A percentile compares a stretch with the other conserved stretches of the same genome.
phyloP scores from a whole-genome alignment of 176 grass and related monocot species.

The Eragrostis nindensis region DNA sequence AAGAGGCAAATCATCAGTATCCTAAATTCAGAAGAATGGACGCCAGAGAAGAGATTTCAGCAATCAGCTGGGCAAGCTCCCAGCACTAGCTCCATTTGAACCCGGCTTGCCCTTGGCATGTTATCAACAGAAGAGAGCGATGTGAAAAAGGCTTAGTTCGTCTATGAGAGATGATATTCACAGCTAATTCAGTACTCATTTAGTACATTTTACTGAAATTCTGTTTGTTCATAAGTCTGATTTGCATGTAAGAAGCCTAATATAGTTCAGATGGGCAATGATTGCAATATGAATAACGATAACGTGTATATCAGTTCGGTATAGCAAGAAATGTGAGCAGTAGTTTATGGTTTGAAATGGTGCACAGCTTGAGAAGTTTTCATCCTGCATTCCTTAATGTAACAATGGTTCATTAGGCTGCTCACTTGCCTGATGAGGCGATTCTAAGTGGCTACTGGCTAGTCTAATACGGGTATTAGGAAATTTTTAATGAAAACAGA shows the following conservation, averaged over 20 bases:
- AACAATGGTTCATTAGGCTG: no score
- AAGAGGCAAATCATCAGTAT: conserved; percentile 61
- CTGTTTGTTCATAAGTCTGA: background rate
- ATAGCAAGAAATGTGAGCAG: background rate
- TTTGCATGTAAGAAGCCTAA: background rate
- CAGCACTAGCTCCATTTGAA: no score
- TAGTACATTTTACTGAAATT: background rate
- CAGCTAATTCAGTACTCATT: background rate
- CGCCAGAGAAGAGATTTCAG: background rate
- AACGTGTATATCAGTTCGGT: background rate
- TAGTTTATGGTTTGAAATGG: no score
- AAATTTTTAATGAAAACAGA: no score
- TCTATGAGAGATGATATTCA: background rate
- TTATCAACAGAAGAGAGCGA: no score
- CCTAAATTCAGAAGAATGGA: conserved; percentile 52
- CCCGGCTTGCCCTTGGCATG: no score
- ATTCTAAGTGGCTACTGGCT: no score
- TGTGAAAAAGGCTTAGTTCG: background rate
- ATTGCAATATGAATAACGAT: background rate
- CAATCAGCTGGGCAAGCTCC: no score
- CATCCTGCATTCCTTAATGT: no score
- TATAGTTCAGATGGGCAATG: background rate
- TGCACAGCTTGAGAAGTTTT: no score
- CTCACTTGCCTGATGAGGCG: no score
- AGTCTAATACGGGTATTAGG: no score